phyloP scores from a whole-genome alignment of 1,139 yeast species.

The Suhomyces taliae region DNA sequence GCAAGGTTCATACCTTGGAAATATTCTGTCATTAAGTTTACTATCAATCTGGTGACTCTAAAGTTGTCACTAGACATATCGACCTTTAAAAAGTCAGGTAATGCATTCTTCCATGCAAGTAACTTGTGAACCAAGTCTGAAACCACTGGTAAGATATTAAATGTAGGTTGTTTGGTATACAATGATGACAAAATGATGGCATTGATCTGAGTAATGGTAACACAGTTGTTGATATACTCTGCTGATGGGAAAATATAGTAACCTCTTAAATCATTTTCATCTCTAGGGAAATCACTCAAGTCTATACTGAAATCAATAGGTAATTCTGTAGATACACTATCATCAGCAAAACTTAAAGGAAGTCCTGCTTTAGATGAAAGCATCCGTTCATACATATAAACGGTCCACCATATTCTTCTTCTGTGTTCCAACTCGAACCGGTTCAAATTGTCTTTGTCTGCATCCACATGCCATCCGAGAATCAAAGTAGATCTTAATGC shows the following conservation, averaged over 20 bases:
- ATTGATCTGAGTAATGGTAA: constrained; percentile 76
- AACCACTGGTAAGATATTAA: constrained; percentile 71
- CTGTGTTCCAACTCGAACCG: constrained; percentile 76
- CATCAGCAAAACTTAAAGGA: constrained; percentile 77
- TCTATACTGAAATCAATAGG: constrained; percentile 72
- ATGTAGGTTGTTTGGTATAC: constrained; percentile 74
- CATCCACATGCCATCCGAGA: constrained; percentile 82
- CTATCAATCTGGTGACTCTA: constrained; percentile 64
- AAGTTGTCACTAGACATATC: constrained; percentile 60
- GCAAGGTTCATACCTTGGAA: constrained; percentile 84
- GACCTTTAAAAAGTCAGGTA: constrained; percentile 64
- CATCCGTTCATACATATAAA: constrained; percentile 86
- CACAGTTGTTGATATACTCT: constrained; percentile 75
- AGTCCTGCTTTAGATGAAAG: constrained; percentile 82
- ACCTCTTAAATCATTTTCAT: constrained; percentile 49
- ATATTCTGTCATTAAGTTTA: constrained; percentile 81
- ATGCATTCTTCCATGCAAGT: constrained; percentile 65
- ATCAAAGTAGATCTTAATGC: constrained; percentile 74
- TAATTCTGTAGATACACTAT: constrained; percentile 71
- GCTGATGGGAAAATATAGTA: constrained; percentile 80
- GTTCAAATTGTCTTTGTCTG: constrained; percentile 63
- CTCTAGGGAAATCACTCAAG: constrained; percentile 50
- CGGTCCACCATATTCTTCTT: constrained; percentile 89
- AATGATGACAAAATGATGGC: constrained; percentile 70
- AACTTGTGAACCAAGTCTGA: constrained; percentile 69